Evolutionary conservation across 2,329 filamentous ascomycete genomes (phyloP).

Genomic region (Lecanicillium sp.): DNA sequence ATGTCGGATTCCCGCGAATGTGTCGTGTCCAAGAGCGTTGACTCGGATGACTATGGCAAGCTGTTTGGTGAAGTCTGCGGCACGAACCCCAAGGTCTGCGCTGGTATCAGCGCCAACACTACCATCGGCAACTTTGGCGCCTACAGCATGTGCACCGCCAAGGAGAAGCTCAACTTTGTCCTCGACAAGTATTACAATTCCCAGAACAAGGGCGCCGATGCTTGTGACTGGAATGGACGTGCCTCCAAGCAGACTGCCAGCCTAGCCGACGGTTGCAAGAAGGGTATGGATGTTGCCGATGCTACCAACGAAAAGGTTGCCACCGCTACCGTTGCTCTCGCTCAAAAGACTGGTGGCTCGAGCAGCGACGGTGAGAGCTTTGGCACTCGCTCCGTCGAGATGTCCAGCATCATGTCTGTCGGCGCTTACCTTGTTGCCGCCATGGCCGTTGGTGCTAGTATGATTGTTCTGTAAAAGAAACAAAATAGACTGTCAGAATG

Average conservation of each 20-base stretch:
- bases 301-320: conserved; percentile 40
- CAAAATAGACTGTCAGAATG: conserved; percentile 17
- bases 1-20: conserved; percentile 72
- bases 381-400: conserved; percentile 24
- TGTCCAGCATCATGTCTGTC: conserved; percentile 21
- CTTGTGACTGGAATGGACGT: conserved; percentile 66
- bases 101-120: conserved; percentile 60
- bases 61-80: conserved; percentile 74
- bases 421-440: conserved; percentile 43
- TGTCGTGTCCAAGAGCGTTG: conserved; percentile 51
- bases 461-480: conserved; percentile 38
- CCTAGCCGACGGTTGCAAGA: conserved; percentile 45
- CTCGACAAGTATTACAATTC: conserved; percentile 38
- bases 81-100: conserved; percentile 46
- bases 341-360: conserved; percentile 19
- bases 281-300: conserved; percentile 56
- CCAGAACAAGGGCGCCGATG: conserved; percentile 43
- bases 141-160: conserved; percentile 67
- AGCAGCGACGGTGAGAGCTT: conserved; percentile 23
- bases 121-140: conserved; percentile 64
- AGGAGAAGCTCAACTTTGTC: conserved; percentile 61
- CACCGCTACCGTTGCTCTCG: conserved; percentile 32
- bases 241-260: conserved; percentile 46
- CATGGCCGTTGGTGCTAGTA: conserved; percentile 25
- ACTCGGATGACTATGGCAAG: conserved; percentile 50